phyloP scores from a whole-genome alignment of 2,329 filamentous ascomycete genomes.

The Phialophora chinensis region DNA sequence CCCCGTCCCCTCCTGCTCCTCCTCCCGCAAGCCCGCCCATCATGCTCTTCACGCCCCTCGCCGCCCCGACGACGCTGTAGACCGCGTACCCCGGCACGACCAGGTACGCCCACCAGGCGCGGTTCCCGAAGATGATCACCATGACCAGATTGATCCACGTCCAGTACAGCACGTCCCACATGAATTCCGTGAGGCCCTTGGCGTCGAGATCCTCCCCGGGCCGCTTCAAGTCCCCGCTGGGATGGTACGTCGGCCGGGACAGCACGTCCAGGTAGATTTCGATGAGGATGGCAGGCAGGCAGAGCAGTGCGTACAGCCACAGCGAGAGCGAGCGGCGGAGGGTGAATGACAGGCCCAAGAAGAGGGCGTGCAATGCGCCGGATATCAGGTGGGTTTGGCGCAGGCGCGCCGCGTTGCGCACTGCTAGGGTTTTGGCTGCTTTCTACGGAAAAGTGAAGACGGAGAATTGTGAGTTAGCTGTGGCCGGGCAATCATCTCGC shows the following conservation, averaged over 20 bases:
- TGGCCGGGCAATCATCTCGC: not conserved
- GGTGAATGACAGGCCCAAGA: conserved; percentile 72
- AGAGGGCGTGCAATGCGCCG: conserved; percentile 72
- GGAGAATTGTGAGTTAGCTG: not conserved
- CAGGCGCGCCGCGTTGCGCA: conserved; percentile 76
- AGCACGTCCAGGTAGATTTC: conserved; percentile 85
- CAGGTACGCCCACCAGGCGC: conserved; percentile 71
- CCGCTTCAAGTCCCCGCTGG: conserved; percentile 70
- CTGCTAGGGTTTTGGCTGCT: conserved; percentile 68
- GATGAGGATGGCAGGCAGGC: conserved; percentile 75
- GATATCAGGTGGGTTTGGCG: conserved; percentile 82
- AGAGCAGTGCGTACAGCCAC: conserved; percentile 73
- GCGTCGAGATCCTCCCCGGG: conserved; percentile 88
- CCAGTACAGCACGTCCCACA: conserved; percentile 97
- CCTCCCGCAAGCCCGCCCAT: conserved; percentile 51
- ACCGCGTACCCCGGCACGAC: conserved; percentile 56
- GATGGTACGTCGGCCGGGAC: conserved; percentile 76
- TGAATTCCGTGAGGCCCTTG: conserved; percentile 90
- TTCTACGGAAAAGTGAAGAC: conserved; percentile 44
- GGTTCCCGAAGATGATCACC: conserved; percentile 81
- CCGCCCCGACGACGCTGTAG: conserved; percentile 54
- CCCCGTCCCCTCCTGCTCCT: conserved; percentile 46
- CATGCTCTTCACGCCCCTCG: conserved; percentile 53
- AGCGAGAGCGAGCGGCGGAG: conserved; percentile 67
- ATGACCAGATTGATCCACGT: conserved; percentile 79